These are phyloP conservation scores for Yamadazyma songkhlaensis DNA, from an alignment of 1,139 yeast species.

Conservation along the genomic window DNA sequence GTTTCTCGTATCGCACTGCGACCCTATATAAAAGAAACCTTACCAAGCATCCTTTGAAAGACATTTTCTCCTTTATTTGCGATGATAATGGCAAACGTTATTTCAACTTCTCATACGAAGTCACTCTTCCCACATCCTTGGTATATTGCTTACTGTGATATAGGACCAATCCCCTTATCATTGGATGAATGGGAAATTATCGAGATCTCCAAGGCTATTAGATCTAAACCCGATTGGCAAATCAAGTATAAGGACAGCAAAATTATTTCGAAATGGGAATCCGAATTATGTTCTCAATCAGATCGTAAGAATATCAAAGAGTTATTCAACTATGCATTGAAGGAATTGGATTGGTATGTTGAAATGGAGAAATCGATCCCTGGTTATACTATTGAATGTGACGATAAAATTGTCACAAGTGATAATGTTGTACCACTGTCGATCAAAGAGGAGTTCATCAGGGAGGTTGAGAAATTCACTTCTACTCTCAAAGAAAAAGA, in stretches of 20 bases:
- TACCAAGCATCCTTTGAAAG: background rate
- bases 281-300: slow-evolving; percentile 22
- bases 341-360: slow-evolving; percentile 30
- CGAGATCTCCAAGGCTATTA: slow-evolving; percentile 20
- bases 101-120: background rate
- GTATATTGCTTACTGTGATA: slow-evolving; percentile 13
- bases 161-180: slow-evolving; percentile 18
- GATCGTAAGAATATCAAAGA: background rate
- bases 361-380: slow-evolving; percentile 14
- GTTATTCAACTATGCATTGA: slow-evolving; percentile 14
- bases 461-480: slow-evolving; percentile 13
- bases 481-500: slow-evolving; percentile 19
- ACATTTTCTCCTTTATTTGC: background rate
- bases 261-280: slow-evolving; percentile 30
- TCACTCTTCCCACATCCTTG: slow-evolving; percentile 12
- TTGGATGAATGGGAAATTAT: slow-evolving; percentile 27
- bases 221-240: slow-evolving; percentile 33
- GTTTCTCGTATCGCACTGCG: slow-evolving; percentile 2
- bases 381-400: slow-evolving; percentile 14
- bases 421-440: slow-evolving; percentile 13
- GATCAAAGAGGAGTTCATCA: slow-evolving; percentile 10
- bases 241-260: slow-evolving; percentile 23
- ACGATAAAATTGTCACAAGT: slow-evolving; percentile 19
- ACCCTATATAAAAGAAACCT: background rate
- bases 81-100: slow-evolving; percentile 2